A percentile compares a stretch with the other conserved stretches of the same genome.
Conservation (phyloP, 495 filamentous ascomycete species). For the Penicillium egyptiacum region DNA sequence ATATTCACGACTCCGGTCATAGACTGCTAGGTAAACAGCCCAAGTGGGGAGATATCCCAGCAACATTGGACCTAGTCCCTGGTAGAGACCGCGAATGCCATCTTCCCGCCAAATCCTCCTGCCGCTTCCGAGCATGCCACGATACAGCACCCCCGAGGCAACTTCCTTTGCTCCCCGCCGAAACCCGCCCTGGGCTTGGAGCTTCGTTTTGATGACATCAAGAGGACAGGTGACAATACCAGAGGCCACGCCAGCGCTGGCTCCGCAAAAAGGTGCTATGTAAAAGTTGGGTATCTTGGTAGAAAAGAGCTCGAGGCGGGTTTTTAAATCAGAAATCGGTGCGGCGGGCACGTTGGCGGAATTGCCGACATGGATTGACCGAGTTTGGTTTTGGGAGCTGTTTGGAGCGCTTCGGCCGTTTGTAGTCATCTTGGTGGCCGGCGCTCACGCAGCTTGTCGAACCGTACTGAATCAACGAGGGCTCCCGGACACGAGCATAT, state of each 20-base stretch:
- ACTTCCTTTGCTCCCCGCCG: slow-evolving; percentile 44
- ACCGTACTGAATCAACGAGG: slow-evolving; percentile 46
- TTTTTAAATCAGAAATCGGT: slow-evolving; percentile 41
- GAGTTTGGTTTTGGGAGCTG: slow-evolving; percentile 31
- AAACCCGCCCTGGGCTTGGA: slow-evolving; percentile 93
- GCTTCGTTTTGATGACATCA: slow-evolving; percentile 98
- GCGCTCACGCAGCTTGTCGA: slow-evolving; percentile 40
- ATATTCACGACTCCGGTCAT: slow-evolving; percentile 79
- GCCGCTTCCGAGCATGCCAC: slow-evolving; percentile 83
- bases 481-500: slow-evolving; percentile 51
- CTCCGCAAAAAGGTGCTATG: slow-evolving; percentile 73
- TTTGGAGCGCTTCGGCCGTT: slow-evolving; percentile 36
- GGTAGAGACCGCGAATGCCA: slow-evolving; percentile 86
- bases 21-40: slow-evolving; percentile 96
- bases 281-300: slow-evolving; percentile 51
- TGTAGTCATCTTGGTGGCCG: slow-evolving; percentile 44
- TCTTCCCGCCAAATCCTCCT: slow-evolving; percentile 82
- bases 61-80: slow-evolving; percentile 90
- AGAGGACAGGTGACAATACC: slow-evolving; percentile 95
- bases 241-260: slow-evolving; percentile 82
- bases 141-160: slow-evolving; percentile 61
- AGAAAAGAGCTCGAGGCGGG: slow-evolving; percentile 55
- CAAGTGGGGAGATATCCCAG: slow-evolving; percentile 95
- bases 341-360: slow-evolving; percentile 20
- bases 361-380: slow-evolving; percentile 24